Conservation (phyloP, 2,329 filamentous ascomycete species). For the Hypoxylon sp. region DNA sequence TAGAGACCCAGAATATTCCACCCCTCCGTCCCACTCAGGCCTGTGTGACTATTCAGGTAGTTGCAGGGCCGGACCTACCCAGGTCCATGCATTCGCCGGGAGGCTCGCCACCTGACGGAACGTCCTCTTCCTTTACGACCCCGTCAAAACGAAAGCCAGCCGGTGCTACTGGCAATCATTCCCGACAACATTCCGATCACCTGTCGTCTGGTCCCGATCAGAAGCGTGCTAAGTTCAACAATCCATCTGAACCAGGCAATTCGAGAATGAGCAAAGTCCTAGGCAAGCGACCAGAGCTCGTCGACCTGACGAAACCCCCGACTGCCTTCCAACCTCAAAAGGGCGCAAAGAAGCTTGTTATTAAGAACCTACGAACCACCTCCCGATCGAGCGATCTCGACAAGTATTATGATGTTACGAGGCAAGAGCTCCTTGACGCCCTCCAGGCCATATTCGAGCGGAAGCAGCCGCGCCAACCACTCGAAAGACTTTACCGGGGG, state of each 20-base stretch:
- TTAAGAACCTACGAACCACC: conserved; percentile 88
- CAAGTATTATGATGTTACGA: conserved; percentile 83
- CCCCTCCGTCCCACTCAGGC: conserved; percentile 27
- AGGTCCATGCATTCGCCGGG: conserved; percentile 53
- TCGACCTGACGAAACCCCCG: conserved; percentile 63
- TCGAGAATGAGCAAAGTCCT: conserved; percentile 51
- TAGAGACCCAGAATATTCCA: conserved; percentile 16
- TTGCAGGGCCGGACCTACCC: conserved; percentile 52
- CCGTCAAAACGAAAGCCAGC: conserved; percentile 51
- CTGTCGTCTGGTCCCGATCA: conserved; percentile 29
- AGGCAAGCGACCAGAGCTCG: conserved; percentile 59
- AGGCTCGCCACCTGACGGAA: conserved; percentile 47
- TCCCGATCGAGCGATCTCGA: conserved; percentile 73
- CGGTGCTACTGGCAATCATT: conserved; percentile 27
- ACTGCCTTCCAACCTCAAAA: conserved; percentile 77
- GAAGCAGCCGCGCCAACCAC: conserved; percentile 75
- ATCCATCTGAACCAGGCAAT: conserved; percentile 33
- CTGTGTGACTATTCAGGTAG: conserved; percentile 50
- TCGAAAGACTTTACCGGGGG: conserved; percentile 90
- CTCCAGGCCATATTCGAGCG: conserved; percentile 80
- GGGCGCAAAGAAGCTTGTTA: conserved; percentile 88
- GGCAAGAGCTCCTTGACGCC: conserved; percentile 80
- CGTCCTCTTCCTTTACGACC: conserved; percentile 45
- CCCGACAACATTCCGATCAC: conserved; percentile 28
- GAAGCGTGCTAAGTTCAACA: conserved; percentile 47